Evolutionary conservation across 495 filamentous ascomycete genomes (phyloP), one percentile per base, ranked within the genome.

Genomic region (Penicillium angulare): DNA sequence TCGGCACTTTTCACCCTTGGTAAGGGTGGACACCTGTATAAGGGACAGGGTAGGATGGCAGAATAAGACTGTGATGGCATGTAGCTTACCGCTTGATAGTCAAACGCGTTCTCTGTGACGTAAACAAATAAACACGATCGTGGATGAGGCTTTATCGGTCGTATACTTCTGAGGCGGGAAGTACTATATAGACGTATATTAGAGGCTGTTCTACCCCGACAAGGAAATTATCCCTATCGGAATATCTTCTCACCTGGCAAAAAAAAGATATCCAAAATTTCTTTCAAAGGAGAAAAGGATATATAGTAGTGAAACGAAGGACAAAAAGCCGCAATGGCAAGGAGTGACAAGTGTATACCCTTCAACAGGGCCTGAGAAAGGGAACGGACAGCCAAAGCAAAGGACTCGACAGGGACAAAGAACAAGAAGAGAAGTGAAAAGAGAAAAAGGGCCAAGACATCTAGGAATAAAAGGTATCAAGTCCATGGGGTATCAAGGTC

Each of bases 51-150:
- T 27, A 33, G 49, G 50, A 48, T 40, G 35, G 48, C 23, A 40
- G 48, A 44, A 34, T n/a, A 45, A 24, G 41, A 7, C 12, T 22
- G 10, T 34, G 20, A 9, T 27, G 44, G 52, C 39, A 64, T 62
- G 55, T 35, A 35, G 45, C 61, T 56, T 62, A 61, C 61, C 43
- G 36, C 35, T 53, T 45, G n/a, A 36, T 55, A 13, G 32, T 31
- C n/a, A 33, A 49, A 29, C 40, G 59, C 52, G 61, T 55, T 62
- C 42, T 61, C 47, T 33, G 13, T 53, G 43, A 56, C 52, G 55
- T 62, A 50, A 56, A 52, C 34, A 63, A 60, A 60, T 35, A 61
- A 57, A 53, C 32, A 43, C 16, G 49, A 49, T 55, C 47, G n/a
- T 27, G 16, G 33, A n/a, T 38, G 27, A 39, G 18, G 44, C 36